Percentiles rank a stretch among this genome's conserved stretches.
phyloP scores from a whole-genome alignment of 305 asterid species.

The Ajuga reptans region DNA sequence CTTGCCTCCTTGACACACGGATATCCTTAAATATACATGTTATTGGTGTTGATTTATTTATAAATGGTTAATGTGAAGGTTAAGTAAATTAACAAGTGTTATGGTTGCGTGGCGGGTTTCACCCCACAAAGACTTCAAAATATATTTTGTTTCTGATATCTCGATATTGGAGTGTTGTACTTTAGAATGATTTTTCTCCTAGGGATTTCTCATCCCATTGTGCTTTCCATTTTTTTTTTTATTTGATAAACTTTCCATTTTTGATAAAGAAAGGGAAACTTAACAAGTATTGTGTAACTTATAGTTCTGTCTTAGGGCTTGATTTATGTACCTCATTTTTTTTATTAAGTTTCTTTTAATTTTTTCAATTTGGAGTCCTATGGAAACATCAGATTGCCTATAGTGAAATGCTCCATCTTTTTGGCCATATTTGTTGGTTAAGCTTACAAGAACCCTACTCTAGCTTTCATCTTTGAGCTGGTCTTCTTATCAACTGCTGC shows the following conservation, averaged over 20 bases:
- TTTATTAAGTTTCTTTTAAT: too few relatives aligned
- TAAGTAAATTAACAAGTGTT: neutral
- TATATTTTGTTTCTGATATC: too few relatives aligned
- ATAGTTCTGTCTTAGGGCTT: neutral
- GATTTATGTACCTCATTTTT: neutral
- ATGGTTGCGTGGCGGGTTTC: too few relatives aligned
- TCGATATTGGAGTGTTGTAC: too few relatives aligned
- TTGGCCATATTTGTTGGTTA: neutral
- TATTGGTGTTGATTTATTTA: neutral
- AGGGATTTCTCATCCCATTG: too few relatives aligned
- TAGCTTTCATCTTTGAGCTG: neutral
- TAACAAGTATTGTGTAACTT: too few relatives aligned
- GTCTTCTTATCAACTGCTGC: neutral
- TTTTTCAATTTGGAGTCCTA: too few relatives aligned
- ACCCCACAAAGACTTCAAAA: too few relatives aligned
- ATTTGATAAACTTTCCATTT: too few relatives aligned
- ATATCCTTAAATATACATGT: slow-evolving; percentile 3
- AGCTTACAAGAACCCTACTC: neutral
- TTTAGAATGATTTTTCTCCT: too few relatives aligned
- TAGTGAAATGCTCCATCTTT: neutral
- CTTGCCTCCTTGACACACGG: neutral
- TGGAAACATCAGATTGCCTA: neutral
- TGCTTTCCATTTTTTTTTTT: too few relatives aligned
- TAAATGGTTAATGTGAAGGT: neutral
- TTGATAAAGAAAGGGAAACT: too few relatives aligned